phyloP scores from a whole-genome alignment of 108 stramenopile genomes.

The Parmales sp. region DNA sequence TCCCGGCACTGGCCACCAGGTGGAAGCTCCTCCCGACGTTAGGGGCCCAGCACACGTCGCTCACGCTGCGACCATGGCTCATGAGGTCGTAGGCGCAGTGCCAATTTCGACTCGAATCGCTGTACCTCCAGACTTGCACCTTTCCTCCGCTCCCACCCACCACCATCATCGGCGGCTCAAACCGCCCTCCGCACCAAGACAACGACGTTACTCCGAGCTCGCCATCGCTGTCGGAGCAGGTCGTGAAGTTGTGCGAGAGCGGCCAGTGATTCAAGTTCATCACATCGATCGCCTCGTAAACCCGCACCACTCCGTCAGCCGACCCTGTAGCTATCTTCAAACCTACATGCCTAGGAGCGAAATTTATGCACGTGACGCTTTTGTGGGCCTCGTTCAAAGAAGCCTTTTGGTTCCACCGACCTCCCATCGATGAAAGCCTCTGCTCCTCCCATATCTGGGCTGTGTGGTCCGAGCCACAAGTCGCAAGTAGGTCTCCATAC shows the following conservation, averaged over 20 bases:
- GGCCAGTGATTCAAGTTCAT: slow-evolving; percentile 82
- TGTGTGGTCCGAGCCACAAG: slow-evolving; percentile 74
- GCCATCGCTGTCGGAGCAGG: background rate
- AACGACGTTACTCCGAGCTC: slow-evolving; percentile 62
- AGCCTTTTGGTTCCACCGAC: slow-evolving; percentile 68
- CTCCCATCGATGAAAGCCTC: too few species aligned
- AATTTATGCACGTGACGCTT: slow-evolving; percentile 70
- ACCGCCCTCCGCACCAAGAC: slow-evolving; percentile 77
- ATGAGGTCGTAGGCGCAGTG: slow-evolving; percentile 41
- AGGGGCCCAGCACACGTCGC: slow-evolving; percentile 88
- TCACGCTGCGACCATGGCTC: slow-evolving; percentile 28
- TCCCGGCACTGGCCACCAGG: slow-evolving; percentile 63
- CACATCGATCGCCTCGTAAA: slow-evolving; percentile 86
- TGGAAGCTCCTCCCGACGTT: slow-evolving; percentile 82
- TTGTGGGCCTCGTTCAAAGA: slow-evolving; percentile 65
- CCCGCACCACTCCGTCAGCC: slow-evolving; percentile 73
- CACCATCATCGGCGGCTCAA: slow-evolving; percentile 78
- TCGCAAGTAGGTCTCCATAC: slow-evolving; percentile 85
- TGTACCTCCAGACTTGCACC: slow-evolving; percentile 48
- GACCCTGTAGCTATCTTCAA: slow-evolving; percentile 74
- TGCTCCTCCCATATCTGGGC: slow-evolving; percentile 87
- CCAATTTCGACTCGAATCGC: slow-evolving; percentile 53
- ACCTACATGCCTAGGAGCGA: slow-evolving; percentile 81
- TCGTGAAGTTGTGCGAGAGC: slow-evolving; percentile 35
- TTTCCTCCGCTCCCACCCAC: slow-evolving; percentile 51